Evolutionary conservation across 805 yeast species (phyloP).

Genomic region (Blastobotrys parvus): DNA sequence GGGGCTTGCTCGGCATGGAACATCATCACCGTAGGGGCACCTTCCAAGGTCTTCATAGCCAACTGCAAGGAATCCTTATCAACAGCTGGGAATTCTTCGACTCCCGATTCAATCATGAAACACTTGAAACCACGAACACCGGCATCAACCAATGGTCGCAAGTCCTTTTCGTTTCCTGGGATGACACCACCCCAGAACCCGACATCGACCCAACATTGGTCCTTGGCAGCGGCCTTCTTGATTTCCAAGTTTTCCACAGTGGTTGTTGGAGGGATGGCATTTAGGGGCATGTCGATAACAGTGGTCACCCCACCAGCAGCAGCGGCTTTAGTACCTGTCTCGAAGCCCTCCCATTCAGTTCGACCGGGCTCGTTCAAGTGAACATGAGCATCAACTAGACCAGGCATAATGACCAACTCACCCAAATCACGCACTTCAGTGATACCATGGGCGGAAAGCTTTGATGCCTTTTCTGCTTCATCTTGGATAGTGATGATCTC

Average conservation of each 20-base stretch:
- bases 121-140: conserved; percentile 96
- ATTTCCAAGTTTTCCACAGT: conserved; percentile 64
- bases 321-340: conserved; percentile 91
- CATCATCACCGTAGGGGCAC: conserved; percentile 63
- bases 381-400: conserved; percentile 88
- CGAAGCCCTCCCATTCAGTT: conserved; percentile 98
- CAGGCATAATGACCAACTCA: conserved; percentile 70
- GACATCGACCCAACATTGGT: conserved; percentile 84
- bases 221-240: conserved; percentile 70
- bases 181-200: conserved; percentile 96
- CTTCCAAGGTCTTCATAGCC: conserved; percentile 60
- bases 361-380: conserved; percentile 97
- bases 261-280: conserved; percentile 94
- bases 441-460: conserved; percentile 3
- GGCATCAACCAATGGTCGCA: conserved; percentile 65
- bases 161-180: conserved; percentile 63
- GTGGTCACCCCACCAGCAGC: conserved; percentile 96
- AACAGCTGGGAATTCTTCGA: conserved; percentile 88
- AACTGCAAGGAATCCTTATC: conserved; percentile 50
- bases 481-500: conserved; percentile 1
- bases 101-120: conserved; percentile 90
- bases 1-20: conserved; percentile 70
- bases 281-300: conserved; percentile 91
- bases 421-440: conserved; percentile 38
- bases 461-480: not conserved